Percentiles rank a stretch among this genome's conserved stretches.
These are phyloP conservation scores for Suillus subluteus DNA, from an alignment of 768 basidiomycete species.

Conservation along the genomic window DNA sequence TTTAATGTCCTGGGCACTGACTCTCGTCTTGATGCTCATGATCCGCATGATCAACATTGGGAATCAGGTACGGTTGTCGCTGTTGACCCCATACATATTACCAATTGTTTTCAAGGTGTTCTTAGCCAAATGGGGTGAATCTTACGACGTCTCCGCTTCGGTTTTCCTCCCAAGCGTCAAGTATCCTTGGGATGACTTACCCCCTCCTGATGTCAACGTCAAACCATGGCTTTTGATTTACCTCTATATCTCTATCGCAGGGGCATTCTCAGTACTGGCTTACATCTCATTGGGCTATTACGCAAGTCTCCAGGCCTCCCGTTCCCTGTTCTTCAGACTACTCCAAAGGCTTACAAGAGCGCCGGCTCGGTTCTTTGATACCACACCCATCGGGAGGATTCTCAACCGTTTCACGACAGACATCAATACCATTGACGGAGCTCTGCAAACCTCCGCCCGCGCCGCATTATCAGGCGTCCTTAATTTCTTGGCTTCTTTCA, in stretches of 20 bases:
- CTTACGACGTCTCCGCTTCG: constrained; percentile 44
- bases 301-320: constrained; percentile 67
- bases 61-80: constrained; percentile 50
- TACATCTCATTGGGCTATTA: constrained; percentile 69
- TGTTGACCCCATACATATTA: constrained; percentile 6
- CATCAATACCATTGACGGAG: constrained; percentile 73
- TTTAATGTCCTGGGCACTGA: constrained; percentile 54
- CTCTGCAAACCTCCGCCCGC: constrained; percentile 58
- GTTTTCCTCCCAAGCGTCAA: constrained; percentile 17
- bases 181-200: constrained; percentile 53
- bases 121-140: constrained; percentile 70
- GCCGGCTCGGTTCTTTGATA: constrained; percentile 72
- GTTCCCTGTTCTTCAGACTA: constrained; percentile 58
- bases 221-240: constrained; percentile 70
- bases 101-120: constrained; percentile 49
- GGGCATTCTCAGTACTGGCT: constrained; percentile 54
- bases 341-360: constrained; percentile 60
- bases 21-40: constrained; percentile 53
- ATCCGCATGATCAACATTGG: constrained; percentile 58
- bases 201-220: constrained; percentile 62
- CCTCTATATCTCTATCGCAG: constrained; percentile 61
- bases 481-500: constrained; percentile 65
- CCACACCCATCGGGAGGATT: constrained; percentile 76
- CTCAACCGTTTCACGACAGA: constrained; percentile 81
- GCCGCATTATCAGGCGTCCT: constrained; percentile 58